These are phyloP conservation scores for Daldinia caldariorum DNA, from an alignment of 495 filamentous ascomycete species.

Conservation along the genomic window DNA sequence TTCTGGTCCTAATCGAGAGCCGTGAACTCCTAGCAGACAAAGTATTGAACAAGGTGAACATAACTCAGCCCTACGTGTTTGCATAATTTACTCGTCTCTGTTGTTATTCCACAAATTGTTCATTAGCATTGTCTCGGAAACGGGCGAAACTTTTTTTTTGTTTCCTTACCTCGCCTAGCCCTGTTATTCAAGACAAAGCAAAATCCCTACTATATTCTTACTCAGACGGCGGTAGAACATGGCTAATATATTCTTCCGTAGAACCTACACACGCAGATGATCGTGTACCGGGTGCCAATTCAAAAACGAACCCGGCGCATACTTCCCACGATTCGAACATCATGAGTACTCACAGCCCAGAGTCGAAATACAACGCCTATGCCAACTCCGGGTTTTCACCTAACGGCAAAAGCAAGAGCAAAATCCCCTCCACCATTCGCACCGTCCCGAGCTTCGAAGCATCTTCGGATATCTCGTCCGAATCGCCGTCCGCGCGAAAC, in stretches of 20 bases:
- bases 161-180: background rate
- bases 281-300: constrained; percentile 32
- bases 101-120: background rate
- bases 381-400: constrained; percentile 24
- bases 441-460: constrained; percentile 57
- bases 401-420: constrained; percentile 28
- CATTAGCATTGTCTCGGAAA: constrained; percentile 2
- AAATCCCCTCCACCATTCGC: constrained; percentile 56
- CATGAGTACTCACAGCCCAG: constrained; percentile 46
- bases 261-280: constrained; percentile 31
- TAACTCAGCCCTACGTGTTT: background rate
- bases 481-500: constrained; percentile 49
- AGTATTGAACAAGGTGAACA: constrained; percentile 51
- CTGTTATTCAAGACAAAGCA: constrained; percentile 20
- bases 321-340: constrained; percentile 49
- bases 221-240: background rate
- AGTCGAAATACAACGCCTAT: constrained; percentile 35
- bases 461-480: constrained; percentile 48
- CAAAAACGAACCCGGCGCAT: constrained; percentile 45
- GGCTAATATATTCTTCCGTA: constrained; percentile 22
- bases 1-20: constrained; percentile 42
- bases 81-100: background rate
- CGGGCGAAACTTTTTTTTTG: constrained; percentile 5
- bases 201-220: background rate
- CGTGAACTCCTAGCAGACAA: constrained; percentile 46